These are phyloP conservation scores for Dictyostelium firmibasis DNA, from an alignment of 78 protist species.

Conservation along the genomic window DNA sequence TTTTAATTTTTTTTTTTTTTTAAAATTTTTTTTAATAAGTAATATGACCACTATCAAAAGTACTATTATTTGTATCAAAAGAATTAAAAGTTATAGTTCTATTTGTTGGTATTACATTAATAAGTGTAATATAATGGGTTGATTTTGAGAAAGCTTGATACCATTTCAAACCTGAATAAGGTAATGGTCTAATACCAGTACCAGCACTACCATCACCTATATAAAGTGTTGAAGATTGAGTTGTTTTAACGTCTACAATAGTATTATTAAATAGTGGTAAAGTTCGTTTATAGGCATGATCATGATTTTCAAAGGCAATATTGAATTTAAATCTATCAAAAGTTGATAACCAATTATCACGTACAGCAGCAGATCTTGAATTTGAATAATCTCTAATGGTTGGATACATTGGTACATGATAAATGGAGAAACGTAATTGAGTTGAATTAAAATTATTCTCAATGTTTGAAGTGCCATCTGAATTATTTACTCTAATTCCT, in stretches of 20 bases:
- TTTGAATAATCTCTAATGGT: slow-evolving; percentile 37
- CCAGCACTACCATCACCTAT: slow-evolving; percentile 81
- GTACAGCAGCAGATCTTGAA: neutral
- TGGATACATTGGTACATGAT: slow-evolving; percentile 81
- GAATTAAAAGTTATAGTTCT: slow-evolving; percentile 10
- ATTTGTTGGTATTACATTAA: neutral
- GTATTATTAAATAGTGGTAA: slow-evolving; percentile 5
- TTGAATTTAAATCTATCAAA: slow-evolving; percentile 52
- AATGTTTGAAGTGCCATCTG: neutral
- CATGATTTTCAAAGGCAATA: slow-evolving; percentile 84
- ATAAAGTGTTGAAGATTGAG: slow-evolving; percentile 29
- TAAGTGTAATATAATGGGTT: slow-evolving; percentile 9
- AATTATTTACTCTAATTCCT: no score
- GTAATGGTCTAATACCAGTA: neutral
- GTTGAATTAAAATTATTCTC: neutral
- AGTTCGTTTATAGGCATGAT: slow-evolving; percentile 81
- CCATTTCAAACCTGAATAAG: neutral
- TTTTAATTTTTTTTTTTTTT: neutral
- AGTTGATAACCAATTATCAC: slow-evolving; percentile 43
- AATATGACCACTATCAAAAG: slow-evolving; percentile 20
- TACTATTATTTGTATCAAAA: neutral
- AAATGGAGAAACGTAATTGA: slow-evolving; percentile 37
- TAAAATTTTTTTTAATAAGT: neutral
- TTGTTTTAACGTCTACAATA: neutral
- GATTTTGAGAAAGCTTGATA: slow-evolving; percentile 30